Percentiles rank a stretch among this genome's conserved stretches.
Evolutionary conservation across 2,329 filamentous ascomycete genomes (phyloP).

Genomic region (Penicillium freii): DNA sequence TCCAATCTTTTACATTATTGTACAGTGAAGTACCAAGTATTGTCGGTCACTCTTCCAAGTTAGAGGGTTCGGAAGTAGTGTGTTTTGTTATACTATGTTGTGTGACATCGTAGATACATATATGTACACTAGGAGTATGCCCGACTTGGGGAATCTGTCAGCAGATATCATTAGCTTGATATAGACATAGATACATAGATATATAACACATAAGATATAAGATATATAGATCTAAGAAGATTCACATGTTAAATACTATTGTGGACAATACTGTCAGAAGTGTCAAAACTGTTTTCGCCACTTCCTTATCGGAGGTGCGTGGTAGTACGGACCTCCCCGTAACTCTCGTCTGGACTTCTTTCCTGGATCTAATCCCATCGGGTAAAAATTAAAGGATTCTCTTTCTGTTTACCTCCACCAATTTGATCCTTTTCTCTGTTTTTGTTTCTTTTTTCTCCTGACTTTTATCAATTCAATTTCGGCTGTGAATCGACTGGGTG

Average conservation of each 20-base stretch:
- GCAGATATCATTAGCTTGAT: neutral
- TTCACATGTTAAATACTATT: neutral
- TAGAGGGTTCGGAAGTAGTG: neutral
- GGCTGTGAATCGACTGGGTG: neutral
- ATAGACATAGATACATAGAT: neutral
- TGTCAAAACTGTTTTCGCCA: neutral
- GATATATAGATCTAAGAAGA: neutral
- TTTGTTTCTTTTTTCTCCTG: neutral
- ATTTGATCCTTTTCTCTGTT: neutral
- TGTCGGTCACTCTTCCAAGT: neutral
- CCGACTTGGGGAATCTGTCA: neutral
- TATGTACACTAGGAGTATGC: neutral
- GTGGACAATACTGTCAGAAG: too few relatives aligned
- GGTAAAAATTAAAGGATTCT: neutral
- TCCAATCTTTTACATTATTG: neutral
- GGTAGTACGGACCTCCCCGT: neutral
- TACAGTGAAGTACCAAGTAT: neutral
- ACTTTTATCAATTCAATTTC: neutral
- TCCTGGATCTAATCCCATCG: neutral
- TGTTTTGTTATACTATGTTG: neutral
- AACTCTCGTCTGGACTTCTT: neutral
- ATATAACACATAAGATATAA: neutral
- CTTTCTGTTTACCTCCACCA: neutral
- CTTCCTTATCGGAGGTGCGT: conserved; percentile 3
- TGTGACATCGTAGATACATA: too few relatives aligned